Base-by-base conservation (phyloP, 2,329 filamentous ascomycete species). In the Blastomyces silverae region DNA sequence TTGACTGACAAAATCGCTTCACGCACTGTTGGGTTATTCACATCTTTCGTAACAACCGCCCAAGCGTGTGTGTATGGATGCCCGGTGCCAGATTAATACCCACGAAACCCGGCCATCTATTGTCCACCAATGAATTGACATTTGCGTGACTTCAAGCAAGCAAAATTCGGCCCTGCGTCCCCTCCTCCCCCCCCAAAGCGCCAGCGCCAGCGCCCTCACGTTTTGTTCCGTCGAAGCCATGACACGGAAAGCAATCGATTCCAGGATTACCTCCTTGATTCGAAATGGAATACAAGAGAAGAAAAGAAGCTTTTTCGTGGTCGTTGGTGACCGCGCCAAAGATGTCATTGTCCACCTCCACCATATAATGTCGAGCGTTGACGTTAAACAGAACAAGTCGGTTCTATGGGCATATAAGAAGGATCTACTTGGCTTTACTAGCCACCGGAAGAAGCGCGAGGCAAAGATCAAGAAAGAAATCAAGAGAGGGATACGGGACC, bases 331-430 rank as follows among this genome's bases (percentile, higher is more conserved):
- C 77, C 87, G 87, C 65, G 87, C 92, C 70, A 99, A 99, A 78
- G 94, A 99, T 83, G 91, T 93, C 71, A 97, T 99, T 75, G 92
- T 97, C 70, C 87, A 97, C 75, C 84, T 92, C 66, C 92, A 97
- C 79, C 92, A 94, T 74, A 95, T 99, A 73, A 90, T 97, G 83
- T 89, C 92, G 61, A 89, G 86, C 71, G 88, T 90, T 74, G 91
- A 96, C 75, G 86, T 97, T 69, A 96, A 95, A 79, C 87, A 96
- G 77, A 95, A 94, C 81, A 97, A 97, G 78, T 94, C 90, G 15
- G 92, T 99, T 2, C 82, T 99, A 13, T 99, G 94, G 94, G 93
- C 94, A 25, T 99, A 99, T 82, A 97, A 97, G 83, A 96, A 95
- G 77, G 94, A 99, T 78, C 84, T 99, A 13, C 82, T 99, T 42